These are phyloP conservation scores for Cutaneotrichosporon mucoides DNA, from an alignment of 1,284 basidiomycete species.

Conservation along the genomic window DNA sequence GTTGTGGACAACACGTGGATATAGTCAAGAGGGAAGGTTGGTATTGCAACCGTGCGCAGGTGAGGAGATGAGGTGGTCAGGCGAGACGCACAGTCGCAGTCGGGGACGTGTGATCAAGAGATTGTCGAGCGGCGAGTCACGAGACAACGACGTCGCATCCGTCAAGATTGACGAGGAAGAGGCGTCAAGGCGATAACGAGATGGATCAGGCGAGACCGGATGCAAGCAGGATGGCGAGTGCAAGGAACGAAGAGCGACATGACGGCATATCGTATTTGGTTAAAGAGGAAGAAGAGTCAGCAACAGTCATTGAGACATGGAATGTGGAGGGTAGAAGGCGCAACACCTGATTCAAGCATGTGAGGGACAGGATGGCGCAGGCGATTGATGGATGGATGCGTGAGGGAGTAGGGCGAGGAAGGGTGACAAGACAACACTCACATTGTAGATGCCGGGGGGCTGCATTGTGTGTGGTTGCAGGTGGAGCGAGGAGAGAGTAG, in stretches of 20 bases:
- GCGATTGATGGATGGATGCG: neutral
- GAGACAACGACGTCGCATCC: neutral
- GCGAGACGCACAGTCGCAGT: neutral
- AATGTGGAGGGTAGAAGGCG: neutral
- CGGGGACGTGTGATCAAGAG: conserved; percentile 1
- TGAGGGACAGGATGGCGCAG: neutral
- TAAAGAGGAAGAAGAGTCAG: neutral
- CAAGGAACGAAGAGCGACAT: too few species aligned
- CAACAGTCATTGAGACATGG: neutral
- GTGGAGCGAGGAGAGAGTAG: neutral
- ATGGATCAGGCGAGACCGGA: too few species aligned
- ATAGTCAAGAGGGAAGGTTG: neutral
- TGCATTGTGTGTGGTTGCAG: conserved; percentile 26
- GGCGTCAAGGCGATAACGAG: too few species aligned
- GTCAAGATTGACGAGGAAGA: too few species aligned
- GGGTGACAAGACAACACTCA: conserved; percentile 17
- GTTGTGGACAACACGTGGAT: neutral
- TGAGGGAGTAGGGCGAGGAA: neutral
- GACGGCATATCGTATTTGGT: too few species aligned
- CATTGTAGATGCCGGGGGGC: conserved; percentile 42
- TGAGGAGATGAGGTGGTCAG: neutral
- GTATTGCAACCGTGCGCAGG: neutral
- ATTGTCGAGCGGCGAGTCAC: neutral
- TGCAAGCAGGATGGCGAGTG: too few species aligned
- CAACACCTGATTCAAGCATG: neutral